Base-by-base conservation (phyloP, 768 basidiomycete genomes). In the Hemileccinum rubropunctum region DNA sequence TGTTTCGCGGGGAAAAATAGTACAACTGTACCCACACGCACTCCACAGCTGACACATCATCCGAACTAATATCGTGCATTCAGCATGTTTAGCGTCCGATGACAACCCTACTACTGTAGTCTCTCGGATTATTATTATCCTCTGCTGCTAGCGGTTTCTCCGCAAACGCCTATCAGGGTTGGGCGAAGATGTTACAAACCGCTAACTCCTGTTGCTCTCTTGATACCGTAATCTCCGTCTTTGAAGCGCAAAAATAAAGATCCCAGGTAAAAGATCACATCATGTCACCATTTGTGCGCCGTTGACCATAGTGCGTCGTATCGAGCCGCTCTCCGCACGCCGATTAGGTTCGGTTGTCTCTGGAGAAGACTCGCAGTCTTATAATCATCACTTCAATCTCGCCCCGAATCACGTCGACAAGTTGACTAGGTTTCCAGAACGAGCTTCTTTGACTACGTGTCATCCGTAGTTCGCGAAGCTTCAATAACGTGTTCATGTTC, bases 181-280 rank as follows among this genome's bases (percentile, higher is more conserved):
- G 61, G 61, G 50, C 52, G 55, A 55, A 53, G 42, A 45, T 14
- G 33, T 27, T 33, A 32, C 40, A 50, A 26, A 52, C 58, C 63
- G 68, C 53, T 64, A 66, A 64, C 59, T 50, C 66, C 63, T 57
- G 53, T 30, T 43, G 37, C n/a, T 52, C 50, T 47, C 51, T 53
- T 26, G 62, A 54, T 65, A 60, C 67, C 67, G 67, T 63, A 68
- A 68, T 68, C 67, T 70, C 67, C 67, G 67, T 58, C 45, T 47
- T 51, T 45, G 23, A 56, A 51, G 51, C 48, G 50, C 51, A 55
- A 34, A 28, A 47, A 51, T 27, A 49, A 53, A 57, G 52, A 54
- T 60, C 51, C 42, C 53, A 52, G 45, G 48, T 37, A 35, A 43
- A 43, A 20, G 42, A 54, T 42, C 48, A 46, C 18, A 53, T 49